These are phyloP conservation scores for Boletales sp. DNA, from an alignment of 768 basidiomycete genomes.

Conservation along the genomic window DNA sequence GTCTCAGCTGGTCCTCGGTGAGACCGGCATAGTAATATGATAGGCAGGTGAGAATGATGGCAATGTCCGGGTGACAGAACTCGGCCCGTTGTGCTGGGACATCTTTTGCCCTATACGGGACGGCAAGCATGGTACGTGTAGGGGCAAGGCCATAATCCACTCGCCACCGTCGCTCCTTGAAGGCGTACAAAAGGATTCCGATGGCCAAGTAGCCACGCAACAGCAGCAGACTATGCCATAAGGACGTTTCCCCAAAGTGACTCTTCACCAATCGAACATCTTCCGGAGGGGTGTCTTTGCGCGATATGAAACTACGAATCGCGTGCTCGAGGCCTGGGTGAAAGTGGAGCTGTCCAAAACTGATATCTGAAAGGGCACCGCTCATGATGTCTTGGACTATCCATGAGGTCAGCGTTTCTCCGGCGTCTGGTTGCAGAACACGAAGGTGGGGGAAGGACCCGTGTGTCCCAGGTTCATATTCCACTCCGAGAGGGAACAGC, in stretches of 20 bases:
- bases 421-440: slow-evolving; percentile 3
- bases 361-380: slow-evolving; percentile 8
- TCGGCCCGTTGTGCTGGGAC: slow-evolving; percentile 43
- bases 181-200: slow-evolving; percentile 37
- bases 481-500: neutral
- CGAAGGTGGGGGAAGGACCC: slow-evolving; percentile 20
- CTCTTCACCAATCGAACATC: neutral
- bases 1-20: slow-evolving; percentile 33
- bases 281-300: neutral
- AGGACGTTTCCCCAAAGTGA: slow-evolving; percentile 6
- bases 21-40: slow-evolving; percentile 50
- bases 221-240: slow-evolving; percentile 39
- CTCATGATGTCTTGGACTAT: slow-evolving; percentile 6
- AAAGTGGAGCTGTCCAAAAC: slow-evolving; percentile 7
- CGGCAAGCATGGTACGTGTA: slow-evolving; percentile 43
- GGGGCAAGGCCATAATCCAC: slow-evolving; percentile 50
- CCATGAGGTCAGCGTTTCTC: neutral
- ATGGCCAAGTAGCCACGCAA: slow-evolving; percentile 43
- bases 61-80: slow-evolving; percentile 52
- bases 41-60: slow-evolving; percentile 43
- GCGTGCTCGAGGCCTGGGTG: neutral
- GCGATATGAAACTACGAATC: slow-evolving; percentile 13
- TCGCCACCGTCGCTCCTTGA: slow-evolving; percentile 43
- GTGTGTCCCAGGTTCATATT: neutral
- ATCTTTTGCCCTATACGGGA: slow-evolving; percentile 53